A percentile compares a stretch with the other conserved stretches of the same genome.
Conservation (phyloP, 805 yeast genomes). For the Brettanomyces sp. region DNA sequence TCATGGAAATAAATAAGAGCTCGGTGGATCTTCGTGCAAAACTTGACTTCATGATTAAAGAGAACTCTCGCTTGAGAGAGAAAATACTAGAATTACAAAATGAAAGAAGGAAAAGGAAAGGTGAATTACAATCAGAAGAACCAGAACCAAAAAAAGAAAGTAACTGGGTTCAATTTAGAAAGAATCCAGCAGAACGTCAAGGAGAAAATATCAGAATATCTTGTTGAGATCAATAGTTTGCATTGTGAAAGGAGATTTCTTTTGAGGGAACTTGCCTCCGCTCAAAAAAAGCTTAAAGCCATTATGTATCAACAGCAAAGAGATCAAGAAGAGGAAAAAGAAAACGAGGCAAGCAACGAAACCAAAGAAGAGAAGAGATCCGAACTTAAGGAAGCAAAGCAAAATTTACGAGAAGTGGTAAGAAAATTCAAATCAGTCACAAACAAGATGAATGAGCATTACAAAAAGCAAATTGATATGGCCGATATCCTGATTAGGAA, state of each 20-base stretch:
- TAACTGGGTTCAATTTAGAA: neutral
- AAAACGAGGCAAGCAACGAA: neutral
- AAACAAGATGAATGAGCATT: slow-evolving; percentile 6
- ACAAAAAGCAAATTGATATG: slow-evolving; percentile 4
- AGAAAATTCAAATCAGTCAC: neutral
- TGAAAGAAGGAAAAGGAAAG: neutral
- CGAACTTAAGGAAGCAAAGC: no score
- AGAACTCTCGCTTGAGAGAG: neutral
- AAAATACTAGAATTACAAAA: slow-evolving; percentile 3
- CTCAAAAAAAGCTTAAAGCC: slow-evolving; percentile 6
- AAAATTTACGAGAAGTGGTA: neutral
- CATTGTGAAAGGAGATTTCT: slow-evolving; percentile 8
- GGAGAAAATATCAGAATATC: slow-evolving; percentile 1
- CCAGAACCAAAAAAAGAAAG: neutral
- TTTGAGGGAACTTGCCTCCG: slow-evolving; percentile 8
- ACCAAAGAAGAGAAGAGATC: no score
- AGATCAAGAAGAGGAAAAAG: neutral
- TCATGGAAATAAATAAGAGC: neutral
- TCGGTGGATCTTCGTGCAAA: neutral
- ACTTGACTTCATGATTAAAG: neutral
- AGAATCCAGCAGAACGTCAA: slow-evolving; percentile 2
- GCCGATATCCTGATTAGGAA: slow-evolving; percentile 2
- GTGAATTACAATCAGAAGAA: neutral
- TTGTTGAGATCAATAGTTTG: slow-evolving; percentile 2
- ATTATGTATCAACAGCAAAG: neutral